phyloP scores from a whole-genome alignment of 2,329 filamentous ascomycete genomes.

The Scolecobasidium constrictum region DNA sequence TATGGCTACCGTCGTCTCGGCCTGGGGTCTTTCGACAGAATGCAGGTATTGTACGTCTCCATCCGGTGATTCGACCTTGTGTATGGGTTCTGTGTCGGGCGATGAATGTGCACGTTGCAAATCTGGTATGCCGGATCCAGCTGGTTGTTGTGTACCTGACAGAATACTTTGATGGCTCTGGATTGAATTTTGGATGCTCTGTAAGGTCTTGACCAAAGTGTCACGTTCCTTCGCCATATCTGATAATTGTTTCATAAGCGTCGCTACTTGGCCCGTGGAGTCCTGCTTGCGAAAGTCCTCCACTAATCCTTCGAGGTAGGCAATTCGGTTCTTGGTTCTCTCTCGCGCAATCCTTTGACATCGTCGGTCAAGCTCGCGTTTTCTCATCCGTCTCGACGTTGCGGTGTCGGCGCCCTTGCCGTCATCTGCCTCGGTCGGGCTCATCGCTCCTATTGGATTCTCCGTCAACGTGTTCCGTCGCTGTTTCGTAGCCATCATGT shows the following conservation, averaged over 20 bases:
- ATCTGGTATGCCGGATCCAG: not conserved
- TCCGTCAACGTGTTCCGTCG: not conserved
- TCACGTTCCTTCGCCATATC: slow-evolving; percentile 7
- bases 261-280: slow-evolving; percentile 8
- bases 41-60: not conserved
- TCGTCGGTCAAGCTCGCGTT: slow-evolving; percentile 9
- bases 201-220: slow-evolving; percentile 1
- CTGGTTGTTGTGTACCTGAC: not conserved
- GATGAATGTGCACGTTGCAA: not conserved
- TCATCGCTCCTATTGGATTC: not conserved
- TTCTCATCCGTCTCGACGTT: slow-evolving; percentile 7
- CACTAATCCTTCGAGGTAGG: slow-evolving; percentile 11
- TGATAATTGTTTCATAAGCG: slow-evolving; percentile 8
- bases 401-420: slow-evolving; percentile 1
- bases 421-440: not conserved
- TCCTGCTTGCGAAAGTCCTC: slow-evolving; percentile 10
- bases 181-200: slow-evolving; percentile 8
- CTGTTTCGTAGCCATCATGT: not conserved
- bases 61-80: not conserved
- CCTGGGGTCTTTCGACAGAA: not conserved
- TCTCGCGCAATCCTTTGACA: slow-evolving; percentile 10
- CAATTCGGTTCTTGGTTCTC: slow-evolving; percentile 10
- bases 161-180: not conserved
- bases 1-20: not conserved
- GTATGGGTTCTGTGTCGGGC: not conserved